Base-by-base conservation (phyloP, 257 asterid genomes). In the Eucommia ulmoides region DNA sequence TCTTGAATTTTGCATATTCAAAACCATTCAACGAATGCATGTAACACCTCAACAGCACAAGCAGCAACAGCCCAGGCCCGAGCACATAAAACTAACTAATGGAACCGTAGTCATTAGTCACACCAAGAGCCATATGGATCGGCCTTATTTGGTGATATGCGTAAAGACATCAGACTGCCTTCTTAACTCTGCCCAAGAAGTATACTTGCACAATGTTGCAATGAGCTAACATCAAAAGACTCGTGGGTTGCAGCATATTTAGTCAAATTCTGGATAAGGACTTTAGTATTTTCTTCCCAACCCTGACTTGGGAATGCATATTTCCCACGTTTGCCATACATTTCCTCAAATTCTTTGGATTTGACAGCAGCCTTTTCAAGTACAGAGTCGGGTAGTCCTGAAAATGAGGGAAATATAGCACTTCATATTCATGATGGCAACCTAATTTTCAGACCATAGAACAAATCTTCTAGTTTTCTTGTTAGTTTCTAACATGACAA, bases 351-450 rank as follows among this genome's bases (percentile, higher is more conserved):
- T 63, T 81, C 88, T 58, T 51, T 68, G 24, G 96, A 89, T 72
- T 78, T 85, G 1, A 75, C 74, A 22, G 82, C 74, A 23, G 98
- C 98, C 59, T 75, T 80, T 33, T 61, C 66, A 21, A 89, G 84
- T 59, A 89, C 85, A 8, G 55, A 22, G 63, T 85, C 88, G 17
- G 96, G 98, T 55, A 89, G 92, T 53, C 98, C 96, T 89, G 78
- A 42, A 52, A 64, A n/a, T n/a, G n/a, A n/a, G n/a, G n/a, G n/a
- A n/a, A n/a, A n/a, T n/a, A n/a, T n/a, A n/a, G n/a, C n/a, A n/a
- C n/a, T n/a, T n/a, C n/a, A n/a, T 50, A 51, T 35, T 1, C 11
- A 15, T 35, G n/a, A 3, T 11, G n/a, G n/a, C 16, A 4, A 35
- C 10, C 16, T 15, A 4, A 35, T 15, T 35, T 35, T 9, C 44